Evolutionary conservation across 257 asterid species (phyloP).

Genomic region (Solanum tacnaense): DNA sequence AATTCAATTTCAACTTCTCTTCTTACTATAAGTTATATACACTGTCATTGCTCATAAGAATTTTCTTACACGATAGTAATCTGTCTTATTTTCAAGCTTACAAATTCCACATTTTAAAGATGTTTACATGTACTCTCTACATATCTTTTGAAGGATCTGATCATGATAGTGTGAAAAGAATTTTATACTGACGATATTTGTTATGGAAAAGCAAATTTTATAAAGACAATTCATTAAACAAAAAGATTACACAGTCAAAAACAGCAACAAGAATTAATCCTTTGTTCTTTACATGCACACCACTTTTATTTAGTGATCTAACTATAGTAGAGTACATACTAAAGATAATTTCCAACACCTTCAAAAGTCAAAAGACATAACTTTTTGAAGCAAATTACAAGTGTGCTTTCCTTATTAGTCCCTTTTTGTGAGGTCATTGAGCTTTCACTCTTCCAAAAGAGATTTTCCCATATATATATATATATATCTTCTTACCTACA

Average conservation of each 20-base stretch:
- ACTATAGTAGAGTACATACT: neutral
- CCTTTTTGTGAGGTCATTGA: neutral
- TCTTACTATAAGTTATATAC: neutral
- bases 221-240: neutral
- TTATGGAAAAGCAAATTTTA: neutral
- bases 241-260: neutral
- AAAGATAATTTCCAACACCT: neutral
- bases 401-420: neutral
- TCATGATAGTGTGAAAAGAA: neutral
- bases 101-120: neutral
- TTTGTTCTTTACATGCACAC: neutral
- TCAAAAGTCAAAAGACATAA: slow-evolving; percentile 4
- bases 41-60: neutral
- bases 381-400: neutral
- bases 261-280: neutral
- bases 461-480: neutral
- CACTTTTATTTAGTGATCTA: neutral
- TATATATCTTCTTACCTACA: neutral
- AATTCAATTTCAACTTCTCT: neutral
- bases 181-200: neutral
- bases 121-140: neutral
- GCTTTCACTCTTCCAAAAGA: neutral
- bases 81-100: neutral
- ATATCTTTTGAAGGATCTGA: neutral
- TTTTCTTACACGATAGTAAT: neutral